Percentiles rank a stretch among this genome's conserved stretches.
Evolutionary conservation across 192 early-diverging fungal species (phyloP).

Genomic region (Obelidium mucronatum): DNA sequence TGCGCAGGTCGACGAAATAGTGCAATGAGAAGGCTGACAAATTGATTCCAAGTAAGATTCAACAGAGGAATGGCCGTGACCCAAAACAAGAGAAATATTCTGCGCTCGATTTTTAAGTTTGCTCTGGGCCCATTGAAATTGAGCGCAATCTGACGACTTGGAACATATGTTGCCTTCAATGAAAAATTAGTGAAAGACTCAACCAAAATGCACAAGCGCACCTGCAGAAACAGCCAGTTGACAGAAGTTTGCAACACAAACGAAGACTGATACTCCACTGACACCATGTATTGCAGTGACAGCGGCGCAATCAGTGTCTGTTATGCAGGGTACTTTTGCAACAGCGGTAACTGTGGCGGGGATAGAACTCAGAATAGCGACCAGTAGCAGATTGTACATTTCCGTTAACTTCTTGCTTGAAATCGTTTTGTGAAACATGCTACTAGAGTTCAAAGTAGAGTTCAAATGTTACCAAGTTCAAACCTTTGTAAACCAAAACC

Average conservation of each 20-base stretch:
- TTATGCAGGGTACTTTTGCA: not conserved
- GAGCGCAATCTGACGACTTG: conserved; percentile 25
- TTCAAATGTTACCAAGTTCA: too few relatives aligned
- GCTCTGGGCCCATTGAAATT: conserved; percentile 22
- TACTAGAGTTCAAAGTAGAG: too few relatives aligned
- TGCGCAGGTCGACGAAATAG: conserved; percentile 24
- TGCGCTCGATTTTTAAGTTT: not conserved
- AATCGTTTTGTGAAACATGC: too few relatives aligned
- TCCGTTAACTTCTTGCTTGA: too few relatives aligned
- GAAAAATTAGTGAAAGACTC: too few relatives aligned
- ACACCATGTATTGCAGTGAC: not conserved
- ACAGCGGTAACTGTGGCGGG: too few relatives aligned
- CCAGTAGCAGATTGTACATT: too few relatives aligned
- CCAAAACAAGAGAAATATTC: not conserved
- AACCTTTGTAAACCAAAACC: too few relatives aligned
- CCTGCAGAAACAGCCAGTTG: not conserved
- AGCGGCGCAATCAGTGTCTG: not conserved
- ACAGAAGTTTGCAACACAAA: not conserved
- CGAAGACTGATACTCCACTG: not conserved
- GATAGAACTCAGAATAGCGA: too few relatives aligned
- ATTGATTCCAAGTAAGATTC: conserved; percentile 7
- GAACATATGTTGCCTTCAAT: conserved; percentile 16
- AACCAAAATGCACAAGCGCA: too few relatives aligned
- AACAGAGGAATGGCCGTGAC: not conserved
- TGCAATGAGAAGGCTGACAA: conserved; percentile 25